Conservation (phyloP, 2,329 filamentous ascomycete species). For the Podosphaera fusca region DNA sequence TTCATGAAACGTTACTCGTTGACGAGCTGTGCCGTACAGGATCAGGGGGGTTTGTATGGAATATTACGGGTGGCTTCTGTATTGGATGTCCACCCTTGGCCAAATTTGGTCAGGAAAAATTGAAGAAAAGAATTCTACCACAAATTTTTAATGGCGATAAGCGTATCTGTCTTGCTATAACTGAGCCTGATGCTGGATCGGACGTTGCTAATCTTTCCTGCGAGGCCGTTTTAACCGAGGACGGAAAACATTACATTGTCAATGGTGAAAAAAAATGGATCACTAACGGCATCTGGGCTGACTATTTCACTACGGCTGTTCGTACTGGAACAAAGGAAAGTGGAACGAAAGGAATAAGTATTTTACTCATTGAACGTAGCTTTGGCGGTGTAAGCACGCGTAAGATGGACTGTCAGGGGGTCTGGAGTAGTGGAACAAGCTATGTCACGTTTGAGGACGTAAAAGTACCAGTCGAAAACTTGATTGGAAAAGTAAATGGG, state of each 20-base stretch:
- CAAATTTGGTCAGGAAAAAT: slow-evolving; percentile 69
- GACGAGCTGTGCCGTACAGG: slow-evolving; percentile 80
- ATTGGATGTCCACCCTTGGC: slow-evolving; percentile 82
- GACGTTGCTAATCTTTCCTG: slow-evolving; percentile 92
- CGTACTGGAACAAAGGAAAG: slow-evolving; percentile 47
- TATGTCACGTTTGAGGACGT: slow-evolving; percentile 98
- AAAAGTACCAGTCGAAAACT: slow-evolving; percentile 96
- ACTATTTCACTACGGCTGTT: slow-evolving; percentile 95
- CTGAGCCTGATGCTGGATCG: slow-evolving; percentile 81
- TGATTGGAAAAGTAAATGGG: slow-evolving; percentile 93
- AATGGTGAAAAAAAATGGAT: slow-evolving; percentile 99
- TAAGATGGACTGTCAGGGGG: slow-evolving; percentile 95
- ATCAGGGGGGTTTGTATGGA: slow-evolving; percentile 90
- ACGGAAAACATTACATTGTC: slow-evolving; percentile 97
- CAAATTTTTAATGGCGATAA: slow-evolving; percentile 80
- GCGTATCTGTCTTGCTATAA: slow-evolving; percentile 92
- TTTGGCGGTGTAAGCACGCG: slow-evolving; percentile 72
- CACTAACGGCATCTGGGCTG: slow-evolving; percentile 87
- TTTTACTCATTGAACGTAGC: slow-evolving; percentile 77
- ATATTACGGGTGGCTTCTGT: slow-evolving; percentile 84
- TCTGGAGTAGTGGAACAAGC: slow-evolving; percentile 85
- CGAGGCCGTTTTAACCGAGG: slow-evolving; percentile 81
- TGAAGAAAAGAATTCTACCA: slow-evolving; percentile 73
- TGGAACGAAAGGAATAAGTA: slow-evolving; percentile 80
- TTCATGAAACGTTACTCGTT: slow-evolving; percentile 90